A percentile compares a stretch with the other conserved stretches of the same genome.
Evolutionary conservation across 2,329 filamentous ascomycete genomes (phyloP).

Genomic region (Colletotrichum liaoningense): DNA sequence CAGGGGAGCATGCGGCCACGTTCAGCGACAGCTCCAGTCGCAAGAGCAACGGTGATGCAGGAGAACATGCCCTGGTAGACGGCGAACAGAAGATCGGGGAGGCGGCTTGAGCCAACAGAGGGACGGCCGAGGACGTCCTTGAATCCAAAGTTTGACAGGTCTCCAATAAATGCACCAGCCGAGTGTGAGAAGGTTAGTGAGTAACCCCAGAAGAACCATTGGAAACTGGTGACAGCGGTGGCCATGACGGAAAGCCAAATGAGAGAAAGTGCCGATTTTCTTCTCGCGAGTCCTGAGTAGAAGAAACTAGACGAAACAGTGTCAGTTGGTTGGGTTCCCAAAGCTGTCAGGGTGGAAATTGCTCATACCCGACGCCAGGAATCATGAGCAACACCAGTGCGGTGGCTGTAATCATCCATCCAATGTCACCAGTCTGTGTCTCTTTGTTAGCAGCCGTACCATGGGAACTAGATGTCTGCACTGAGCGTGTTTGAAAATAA

Average conservation of each 20-base stretch:
- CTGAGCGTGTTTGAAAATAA: not conserved
- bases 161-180: conserved; percentile 80
- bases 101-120: conserved; percentile 76
- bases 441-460: conserved; percentile 41
- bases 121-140: conserved; percentile 79
- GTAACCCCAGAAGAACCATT: conserved; percentile 97
- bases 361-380: conserved; percentile 76
- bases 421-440: conserved; percentile 80
- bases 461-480: not conserved
- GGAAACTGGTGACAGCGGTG: conserved; percentile 84
- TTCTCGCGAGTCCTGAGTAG: conserved; percentile 88
- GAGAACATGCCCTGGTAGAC: conserved; percentile 93
- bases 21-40: conserved; percentile 87
- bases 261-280: conserved; percentile 89
- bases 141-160: conserved; percentile 84
- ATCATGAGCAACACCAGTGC: conserved; percentile 93
- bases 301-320: conserved; percentile 71
- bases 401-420: conserved; percentile 84
- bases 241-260: conserved; percentile 94
- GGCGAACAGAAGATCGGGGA: conserved; percentile 88
- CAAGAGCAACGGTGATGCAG: conserved; percentile 85
- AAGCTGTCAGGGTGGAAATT: not conserved
- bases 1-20: conserved; percentile 89
- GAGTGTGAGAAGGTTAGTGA: conserved; percentile 85
- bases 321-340: conserved; percentile 5